These are phyloP conservation scores for Plasmodium coatneyi DNA, from an alignment of 169 alveolate species.

Conservation along the genomic window DNA sequence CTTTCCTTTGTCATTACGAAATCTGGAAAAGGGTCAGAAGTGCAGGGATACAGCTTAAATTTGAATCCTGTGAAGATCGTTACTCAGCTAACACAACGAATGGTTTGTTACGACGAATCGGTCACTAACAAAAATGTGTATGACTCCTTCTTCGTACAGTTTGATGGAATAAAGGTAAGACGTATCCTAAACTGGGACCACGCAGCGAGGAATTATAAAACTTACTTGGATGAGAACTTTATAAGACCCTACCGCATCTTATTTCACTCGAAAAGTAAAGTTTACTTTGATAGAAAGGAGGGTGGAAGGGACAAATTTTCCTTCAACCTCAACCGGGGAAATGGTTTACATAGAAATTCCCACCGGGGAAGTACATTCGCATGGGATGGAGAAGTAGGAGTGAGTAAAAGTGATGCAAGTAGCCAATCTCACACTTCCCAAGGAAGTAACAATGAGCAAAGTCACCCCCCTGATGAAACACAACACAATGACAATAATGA, in stretches of 20 bases:
- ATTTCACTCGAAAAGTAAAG: slow-evolving; percentile 10
- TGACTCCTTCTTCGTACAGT: slow-evolving; percentile 64
- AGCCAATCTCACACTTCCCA: neutral
- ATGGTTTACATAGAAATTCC: neutral
- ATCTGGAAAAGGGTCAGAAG: slow-evolving; percentile 64
- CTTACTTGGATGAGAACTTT: slow-evolving; percentile 42
- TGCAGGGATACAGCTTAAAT: slow-evolving; percentile 64
- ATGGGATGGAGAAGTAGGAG: neutral
- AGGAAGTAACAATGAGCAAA: neutral
- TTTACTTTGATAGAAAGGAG: neutral
- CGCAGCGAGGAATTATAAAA: slow-evolving; percentile 47
- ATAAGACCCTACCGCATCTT: slow-evolving; percentile 31
- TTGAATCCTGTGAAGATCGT: slow-evolving; percentile 35
- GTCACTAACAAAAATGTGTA: slow-evolving; percentile 11
- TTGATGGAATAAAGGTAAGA: slow-evolving; percentile 56
- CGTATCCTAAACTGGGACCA: slow-evolving; percentile 51
- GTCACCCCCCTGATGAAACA: neutral
- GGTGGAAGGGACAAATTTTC: neutral
- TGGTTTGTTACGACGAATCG: slow-evolving; percentile 10
- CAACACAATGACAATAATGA: neutral
- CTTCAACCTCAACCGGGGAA: slow-evolving; percentile 3
- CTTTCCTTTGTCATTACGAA: slow-evolving; percentile 66
- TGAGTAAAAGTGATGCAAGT: neutral
- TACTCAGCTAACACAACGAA: slow-evolving; percentile 40
- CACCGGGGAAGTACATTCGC: neutral